Evolutionary conservation across 2,329 filamentous ascomycete genomes (phyloP).

Genomic region (Lachnellula hyalina): DNA sequence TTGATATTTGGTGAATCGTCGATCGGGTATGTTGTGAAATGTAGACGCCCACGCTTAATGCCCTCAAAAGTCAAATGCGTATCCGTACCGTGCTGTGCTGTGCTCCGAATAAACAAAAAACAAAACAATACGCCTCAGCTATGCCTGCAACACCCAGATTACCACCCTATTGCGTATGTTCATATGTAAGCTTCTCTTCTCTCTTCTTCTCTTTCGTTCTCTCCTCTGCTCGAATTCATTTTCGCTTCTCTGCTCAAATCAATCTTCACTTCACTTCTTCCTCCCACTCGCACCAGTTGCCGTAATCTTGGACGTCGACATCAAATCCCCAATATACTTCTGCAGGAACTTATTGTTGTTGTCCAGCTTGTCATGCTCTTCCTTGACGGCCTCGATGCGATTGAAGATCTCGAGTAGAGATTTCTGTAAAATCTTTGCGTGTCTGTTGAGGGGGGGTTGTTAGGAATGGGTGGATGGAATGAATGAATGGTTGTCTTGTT

Average conservation of each 20-base stretch:
- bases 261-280: slow-evolving; percentile 21
- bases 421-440: slow-evolving; percentile 83
- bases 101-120: slow-evolving; percentile 4
- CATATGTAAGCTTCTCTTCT: neutral
- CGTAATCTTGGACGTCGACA: slow-evolving; percentile 75
- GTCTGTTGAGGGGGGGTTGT: slow-evolving; percentile 46
- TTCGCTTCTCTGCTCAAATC: slow-evolving; percentile 18
- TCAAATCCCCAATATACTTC: slow-evolving; percentile 95
- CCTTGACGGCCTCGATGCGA: slow-evolving; percentile 88
- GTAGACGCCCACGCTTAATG: slow-evolving; percentile 26
- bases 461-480: neutral
- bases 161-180: neutral
- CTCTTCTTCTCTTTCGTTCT: slow-evolving; percentile 8
- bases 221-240: slow-evolving; percentile 13
- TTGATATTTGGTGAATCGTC: slow-evolving; percentile 11
- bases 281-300: slow-evolving; percentile 34
- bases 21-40: slow-evolving; percentile 23
- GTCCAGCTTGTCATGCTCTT: slow-evolving; percentile 94
- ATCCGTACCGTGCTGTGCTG: neutral
- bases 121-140: slow-evolving; percentile 16
- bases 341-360: slow-evolving; percentile 96
- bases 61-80: slow-evolving; percentile 8
- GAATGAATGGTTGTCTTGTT: neutral
- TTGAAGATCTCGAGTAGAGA: slow-evolving; percentile 86
- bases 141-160: slow-evolving; percentile 7